These are phyloP conservation scores for Cylindrotheca fusiformis DNA, from an alignment of 108 stramenopile genomes.

Conservation along the genomic window DNA sequence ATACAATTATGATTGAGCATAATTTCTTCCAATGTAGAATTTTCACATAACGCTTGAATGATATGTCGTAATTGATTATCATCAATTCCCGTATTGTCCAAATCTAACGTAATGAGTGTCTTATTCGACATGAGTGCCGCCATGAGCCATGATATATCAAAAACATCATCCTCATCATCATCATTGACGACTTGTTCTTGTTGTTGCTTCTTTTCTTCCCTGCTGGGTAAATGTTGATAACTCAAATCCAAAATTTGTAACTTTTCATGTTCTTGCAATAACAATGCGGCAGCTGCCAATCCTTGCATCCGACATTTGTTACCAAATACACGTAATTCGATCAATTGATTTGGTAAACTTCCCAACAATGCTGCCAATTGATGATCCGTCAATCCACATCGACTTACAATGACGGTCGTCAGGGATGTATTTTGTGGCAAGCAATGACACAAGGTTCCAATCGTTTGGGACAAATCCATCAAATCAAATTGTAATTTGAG, in stretches of 20 bases:
- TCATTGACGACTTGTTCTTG: neutral
- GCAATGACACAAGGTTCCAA: slow-evolving; percentile 6
- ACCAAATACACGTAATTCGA: slow-evolving; percentile 32
- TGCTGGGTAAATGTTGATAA: slow-evolving; percentile 21
- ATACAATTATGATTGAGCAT: slow-evolving; percentile 39
- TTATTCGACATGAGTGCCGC: slow-evolving; percentile 16
- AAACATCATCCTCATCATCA: slow-evolving; percentile 6
- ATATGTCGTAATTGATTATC: slow-evolving; percentile 23
- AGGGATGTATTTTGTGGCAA: slow-evolving; percentile 19
- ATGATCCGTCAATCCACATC: slow-evolving; percentile 32
- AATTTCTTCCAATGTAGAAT: slow-evolving; percentile 34
- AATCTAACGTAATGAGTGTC: slow-evolving; percentile 19
- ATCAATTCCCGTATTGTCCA: slow-evolving; percentile 26
- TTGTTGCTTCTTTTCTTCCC: neutral
- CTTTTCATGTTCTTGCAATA: slow-evolving; percentile 2
- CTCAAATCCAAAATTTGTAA: slow-evolving; percentile 26
- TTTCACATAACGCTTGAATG: slow-evolving; percentile 17
- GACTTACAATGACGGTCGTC: slow-evolving; percentile 19
- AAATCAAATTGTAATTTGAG: slow-evolving; percentile 33
- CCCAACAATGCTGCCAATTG: slow-evolving; percentile 14
- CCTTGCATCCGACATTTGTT: slow-evolving; percentile 36
- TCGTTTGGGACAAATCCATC: slow-evolving; percentile 26
- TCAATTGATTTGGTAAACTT: slow-evolving; percentile 14
- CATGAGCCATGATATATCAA: slow-evolving; percentile 17
- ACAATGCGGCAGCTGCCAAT: slow-evolving; percentile 11